phyloP scores from a whole-genome alignment of 2,329 filamentous ascomycete genomes.

The Fusarium zealandicum region DNA sequence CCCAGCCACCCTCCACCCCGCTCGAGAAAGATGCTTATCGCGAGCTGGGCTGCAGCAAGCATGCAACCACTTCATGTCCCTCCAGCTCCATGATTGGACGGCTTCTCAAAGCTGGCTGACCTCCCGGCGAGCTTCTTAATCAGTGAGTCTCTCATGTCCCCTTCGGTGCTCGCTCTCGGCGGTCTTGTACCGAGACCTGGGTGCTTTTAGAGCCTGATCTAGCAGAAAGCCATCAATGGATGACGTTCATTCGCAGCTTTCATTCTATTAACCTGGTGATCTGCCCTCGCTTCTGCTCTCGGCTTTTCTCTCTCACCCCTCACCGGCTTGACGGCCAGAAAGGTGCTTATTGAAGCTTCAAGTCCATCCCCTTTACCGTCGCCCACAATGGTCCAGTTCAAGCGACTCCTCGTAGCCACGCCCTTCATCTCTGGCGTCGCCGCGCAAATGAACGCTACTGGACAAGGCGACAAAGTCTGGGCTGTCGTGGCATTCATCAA shows the following conservation, averaged over 20 bases:
- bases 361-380: background rate
- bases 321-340: constrained; percentile 16
- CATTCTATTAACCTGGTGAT: constrained; percentile 19
- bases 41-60: constrained; percentile 26
- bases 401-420: constrained; percentile 14
- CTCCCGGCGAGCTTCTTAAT: constrained; percentile 27
- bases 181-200: constrained; percentile 30
- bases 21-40: constrained; percentile 20
- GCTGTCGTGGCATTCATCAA: constrained; percentile 57
- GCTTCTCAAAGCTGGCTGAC: constrained; percentile 10
- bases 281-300: constrained; percentile 8
- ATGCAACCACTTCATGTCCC: constrained; percentile 21
- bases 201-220: constrained; percentile 21
- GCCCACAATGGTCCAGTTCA: constrained; percentile 33
- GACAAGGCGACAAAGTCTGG: constrained; percentile 53
- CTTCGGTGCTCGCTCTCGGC: background rate
- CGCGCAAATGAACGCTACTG: constrained; percentile 42
- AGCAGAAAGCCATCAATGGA: constrained; percentile 15
- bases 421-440: constrained; percentile 35
- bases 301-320: constrained; percentile 13
- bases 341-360: constrained; percentile 1
- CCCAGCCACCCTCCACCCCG: constrained; percentile 30
- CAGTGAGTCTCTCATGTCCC: constrained; percentile 23
- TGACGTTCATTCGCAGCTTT: constrained; percentile 29
- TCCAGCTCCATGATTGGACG: constrained; percentile 25